Evolutionary conservation across 495 filamentous ascomycete genomes (phyloP), one percentile per base, ranked within the genome.

Genomic region (Aspergillus indologenus): DNA sequence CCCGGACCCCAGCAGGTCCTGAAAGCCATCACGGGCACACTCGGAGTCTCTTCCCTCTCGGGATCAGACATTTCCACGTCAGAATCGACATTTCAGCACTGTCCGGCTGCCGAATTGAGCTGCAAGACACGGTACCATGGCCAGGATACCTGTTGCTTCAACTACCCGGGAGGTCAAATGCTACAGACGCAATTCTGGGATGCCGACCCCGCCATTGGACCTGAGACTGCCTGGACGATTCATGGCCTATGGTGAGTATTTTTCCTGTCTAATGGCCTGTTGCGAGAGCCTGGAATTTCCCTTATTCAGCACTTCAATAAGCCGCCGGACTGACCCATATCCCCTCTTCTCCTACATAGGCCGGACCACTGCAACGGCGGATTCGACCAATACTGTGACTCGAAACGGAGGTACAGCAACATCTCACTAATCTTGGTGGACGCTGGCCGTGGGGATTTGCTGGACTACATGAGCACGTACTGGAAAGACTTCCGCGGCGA

Each of bases 101-200:
- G 85, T 63, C 57, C 76, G 12, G 75, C 75, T 19, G 65, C 79
- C 0, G 83, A 85, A 62, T 62, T 84, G 19, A 85, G 83, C 65
- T 87, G 85, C 63, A 77, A 84, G 53, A 81, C 82, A 49, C 76
- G 76, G 3, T 84, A 79, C 34, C 69, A 71, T 53, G 78, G 81
- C 19, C 72, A 77, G 59, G 79, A 89, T 65, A 83, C 81, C 23
- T 96, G 92, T 76, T 96, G 91, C 75, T 91, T 92, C 72, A 90
- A 93, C 64, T 72, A 87, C 51, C 89, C 89, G 0, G 89, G 90
- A 18, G 91, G 92, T 1, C 84, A 88, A 56, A 71, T 96, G 53
- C 77, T 96, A 51, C 83, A 86, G 66, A 92, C 91, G 2, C 91
- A 96, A 65, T 94, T 96, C 75, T 96, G 91, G 90, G 90, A 96